These are phyloP conservation scores for Fusarium pseudograminearum DNA, from an alignment of 2,329 filamentous ascomycete genomes.

Conservation along the genomic window DNA sequence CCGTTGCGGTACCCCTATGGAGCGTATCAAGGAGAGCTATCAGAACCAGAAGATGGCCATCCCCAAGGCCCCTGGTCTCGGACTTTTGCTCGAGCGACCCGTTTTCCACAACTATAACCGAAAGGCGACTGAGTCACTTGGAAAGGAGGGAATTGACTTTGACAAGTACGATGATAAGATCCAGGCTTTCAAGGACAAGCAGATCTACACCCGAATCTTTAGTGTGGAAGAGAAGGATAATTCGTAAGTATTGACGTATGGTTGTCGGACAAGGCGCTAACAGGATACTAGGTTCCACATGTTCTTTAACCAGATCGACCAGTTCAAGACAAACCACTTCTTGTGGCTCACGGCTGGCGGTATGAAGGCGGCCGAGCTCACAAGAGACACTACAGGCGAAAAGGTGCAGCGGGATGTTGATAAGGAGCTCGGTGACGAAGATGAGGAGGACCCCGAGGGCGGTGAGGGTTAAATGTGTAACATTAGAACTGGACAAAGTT, in stretches of 20 bases:
- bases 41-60: constrained; percentile 80
- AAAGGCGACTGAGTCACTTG: constrained; percentile 72
- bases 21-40: constrained; percentile 81
- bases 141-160: constrained; percentile 81
- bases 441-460: constrained; percentile 63
- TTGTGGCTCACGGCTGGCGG: constrained; percentile 80
- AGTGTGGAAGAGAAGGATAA: constrained; percentile 88
- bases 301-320: constrained; percentile 84
- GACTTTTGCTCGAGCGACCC: constrained; percentile 87
- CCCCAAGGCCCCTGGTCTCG: constrained; percentile 91
- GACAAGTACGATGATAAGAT: constrained; percentile 81
- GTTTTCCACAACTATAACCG: constrained; percentile 92
- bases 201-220: constrained; percentile 95
- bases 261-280: constrained; percentile 23
- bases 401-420: constrained; percentile 59
- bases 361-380: constrained; percentile 67
- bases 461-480: constrained; percentile 55
- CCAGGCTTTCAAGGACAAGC: constrained; percentile 86
- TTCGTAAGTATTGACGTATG: constrained; percentile 69
- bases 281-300: constrained; percentile 71
- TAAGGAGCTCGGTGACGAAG: constrained; percentile 65
- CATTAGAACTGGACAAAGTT: constrained; percentile 20
- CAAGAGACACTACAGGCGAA: constrained; percentile 48
- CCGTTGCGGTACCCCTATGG: constrained; percentile 81
- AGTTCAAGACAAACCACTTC: constrained; percentile 78